phyloP scores from a whole-genome alignment of 83 land plant genomes.

The Thuja plicata region DNA sequence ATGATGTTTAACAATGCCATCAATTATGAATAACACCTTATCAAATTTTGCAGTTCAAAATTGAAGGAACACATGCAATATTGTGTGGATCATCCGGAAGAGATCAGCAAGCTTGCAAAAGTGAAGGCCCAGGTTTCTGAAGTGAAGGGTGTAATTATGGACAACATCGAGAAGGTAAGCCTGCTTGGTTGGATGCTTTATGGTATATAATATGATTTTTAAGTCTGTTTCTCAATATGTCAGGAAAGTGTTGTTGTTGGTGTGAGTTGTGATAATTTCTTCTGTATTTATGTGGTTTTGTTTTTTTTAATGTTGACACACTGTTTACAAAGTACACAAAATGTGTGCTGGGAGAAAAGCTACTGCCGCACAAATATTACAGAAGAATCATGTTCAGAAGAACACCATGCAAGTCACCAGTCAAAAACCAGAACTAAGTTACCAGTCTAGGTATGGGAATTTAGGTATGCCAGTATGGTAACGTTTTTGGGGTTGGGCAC shows the following conservation, averaged over 20 bases:
- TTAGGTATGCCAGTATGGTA: too few relatives aligned
- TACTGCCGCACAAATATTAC: too few relatives aligned
- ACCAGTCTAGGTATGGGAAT: too few relatives aligned
- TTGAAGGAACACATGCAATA: constrained; percentile 82
- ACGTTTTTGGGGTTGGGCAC: too few relatives aligned
- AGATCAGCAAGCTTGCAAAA: constrained; percentile 75
- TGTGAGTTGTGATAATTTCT: not conserved
- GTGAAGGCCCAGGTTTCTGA: constrained; percentile 85
- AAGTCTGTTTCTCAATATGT: not conserved
- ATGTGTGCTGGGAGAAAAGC: too few relatives aligned
- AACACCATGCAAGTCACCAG: too few relatives aligned
- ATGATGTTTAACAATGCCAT: not conserved
- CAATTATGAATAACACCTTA: not conserved
- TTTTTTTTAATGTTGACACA: too few relatives aligned
- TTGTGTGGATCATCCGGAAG: constrained; percentile 77
- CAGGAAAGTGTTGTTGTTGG: not conserved
- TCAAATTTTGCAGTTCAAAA: constrained; percentile 46
- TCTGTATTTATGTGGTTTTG: not conserved
- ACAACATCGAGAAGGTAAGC: constrained; percentile 77
- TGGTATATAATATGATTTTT: not conserved
- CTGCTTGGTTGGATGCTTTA: not conserved
- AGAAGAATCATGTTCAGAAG: too few relatives aligned
- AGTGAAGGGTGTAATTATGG: constrained; percentile 89
- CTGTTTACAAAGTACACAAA: too few relatives aligned
- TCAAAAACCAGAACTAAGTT: too few relatives aligned